Percentiles rank a stretch among this genome's conserved stretches.
Conservation (phyloP, 2,329 filamentous ascomycete species). For the Exophiala viscosa region DNA sequence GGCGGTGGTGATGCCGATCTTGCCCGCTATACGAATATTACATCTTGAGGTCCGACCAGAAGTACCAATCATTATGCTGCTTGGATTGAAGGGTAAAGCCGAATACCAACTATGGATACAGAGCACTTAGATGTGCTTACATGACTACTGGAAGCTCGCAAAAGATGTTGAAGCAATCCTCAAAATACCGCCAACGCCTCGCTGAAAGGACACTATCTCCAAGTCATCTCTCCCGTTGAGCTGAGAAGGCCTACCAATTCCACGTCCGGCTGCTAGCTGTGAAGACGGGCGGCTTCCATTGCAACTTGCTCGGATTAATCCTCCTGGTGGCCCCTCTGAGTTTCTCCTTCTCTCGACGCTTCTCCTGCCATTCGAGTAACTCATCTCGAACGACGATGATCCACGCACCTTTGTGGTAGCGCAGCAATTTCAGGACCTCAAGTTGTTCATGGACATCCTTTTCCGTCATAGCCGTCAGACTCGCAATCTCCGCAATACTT, state of each 20-base stretch:
- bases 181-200: too few relatives aligned
- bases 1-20: slow-evolving; percentile 13
- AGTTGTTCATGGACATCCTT: slow-evolving; percentile 94
- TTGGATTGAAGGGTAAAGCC: too few relatives aligned
- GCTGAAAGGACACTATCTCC: too few relatives aligned
- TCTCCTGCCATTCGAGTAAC: slow-evolving; percentile 64
- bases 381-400: slow-evolving; percentile 89
- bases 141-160: too few relatives aligned
- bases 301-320: slow-evolving; percentile 74
- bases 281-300: slow-evolving; percentile 96
- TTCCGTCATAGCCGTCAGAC: slow-evolving; percentile 86
- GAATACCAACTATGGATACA: too few relatives aligned
- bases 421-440: slow-evolving; percentile 89
- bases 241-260: slow-evolving; percentile 69
- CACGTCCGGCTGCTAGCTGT: slow-evolving; percentile 85
- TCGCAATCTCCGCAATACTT: slow-evolving; percentile 81
- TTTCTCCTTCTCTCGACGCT: slow-evolving; percentile 75
- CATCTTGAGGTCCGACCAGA: slow-evolving; percentile 4
- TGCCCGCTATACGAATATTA: slow-evolving; percentile 21
- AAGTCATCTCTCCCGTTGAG: too few relatives aligned
- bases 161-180: too few relatives aligned
- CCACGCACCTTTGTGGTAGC: slow-evolving; percentile 95
- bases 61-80: too few relatives aligned
- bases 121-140: too few relatives aligned
- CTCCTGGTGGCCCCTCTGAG: slow-evolving; percentile 67